Conservation (phyloP, 73 alveolate species). For the Paramecium biaurelia region DNA sequence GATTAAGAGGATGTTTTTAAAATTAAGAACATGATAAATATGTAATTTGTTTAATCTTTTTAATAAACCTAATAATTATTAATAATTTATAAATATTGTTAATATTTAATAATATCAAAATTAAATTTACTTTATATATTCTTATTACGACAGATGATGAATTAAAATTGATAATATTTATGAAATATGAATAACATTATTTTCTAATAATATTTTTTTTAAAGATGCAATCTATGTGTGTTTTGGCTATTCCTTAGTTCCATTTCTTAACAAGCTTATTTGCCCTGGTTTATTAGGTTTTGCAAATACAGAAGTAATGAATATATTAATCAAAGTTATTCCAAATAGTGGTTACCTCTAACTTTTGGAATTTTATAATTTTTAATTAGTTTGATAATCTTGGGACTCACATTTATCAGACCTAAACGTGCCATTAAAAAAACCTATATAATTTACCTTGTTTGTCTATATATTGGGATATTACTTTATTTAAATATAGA, state of each 20-base stretch:
- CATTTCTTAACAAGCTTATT: not conserved
- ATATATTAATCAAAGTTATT: not conserved
- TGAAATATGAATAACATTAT: not conserved
- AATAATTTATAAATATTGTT: no score
- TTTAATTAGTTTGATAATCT: not conserved
- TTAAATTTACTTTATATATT: not conserved
- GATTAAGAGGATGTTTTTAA: conserved; percentile 91
- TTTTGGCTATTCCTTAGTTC: not conserved
- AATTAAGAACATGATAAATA: conserved; percentile 63
- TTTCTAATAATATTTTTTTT: not conserved
- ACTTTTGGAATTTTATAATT: not conserved
- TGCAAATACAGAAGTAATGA: not conserved
- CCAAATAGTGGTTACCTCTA: not conserved
- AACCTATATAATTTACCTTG: not conserved
- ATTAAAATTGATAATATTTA: not conserved
- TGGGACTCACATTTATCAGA: not conserved
- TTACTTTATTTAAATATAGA: not conserved
- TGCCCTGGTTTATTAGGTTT: not conserved
- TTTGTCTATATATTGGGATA: not conserved
- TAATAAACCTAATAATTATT: no score
- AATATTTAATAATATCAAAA: not conserved
- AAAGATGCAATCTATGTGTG: not conserved
- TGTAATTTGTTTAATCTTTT: not conserved
- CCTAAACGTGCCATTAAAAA: not conserved
- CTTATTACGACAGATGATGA: not conserved